Evolutionary conservation across 331 rosid species (phyloP), one percentile per base, ranked within the genome.

Genomic region (Arachis monticola): DNA sequence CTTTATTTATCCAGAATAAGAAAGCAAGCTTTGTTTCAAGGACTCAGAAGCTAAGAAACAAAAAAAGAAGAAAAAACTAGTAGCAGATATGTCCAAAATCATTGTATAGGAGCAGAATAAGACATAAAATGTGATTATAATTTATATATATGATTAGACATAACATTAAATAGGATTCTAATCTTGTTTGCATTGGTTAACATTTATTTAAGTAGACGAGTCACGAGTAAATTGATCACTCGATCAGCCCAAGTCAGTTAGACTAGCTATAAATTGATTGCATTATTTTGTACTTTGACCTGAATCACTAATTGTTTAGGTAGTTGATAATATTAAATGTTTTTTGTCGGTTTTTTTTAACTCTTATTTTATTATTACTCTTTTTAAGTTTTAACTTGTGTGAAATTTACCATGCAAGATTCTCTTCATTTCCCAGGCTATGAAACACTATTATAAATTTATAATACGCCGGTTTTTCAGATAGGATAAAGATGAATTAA

Each of bases 41-140:
- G 67, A 38, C 41, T 38, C 5, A 38, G 41, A 38, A 38, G 30
- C 30, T 27, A 27, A 27, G 73, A 55, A 77, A 64, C 69, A 45
- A 12, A 45, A 27, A 12, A 45, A 32, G 14, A 72, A 32, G 65
- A 38, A 38, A 38, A 38, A 0, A 31, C 17, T 9, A 50, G 62
- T 11, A 7, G 82, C 60, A 77, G 79, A 83, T 82, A 80, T 72
- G 85, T 77, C 62, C 7, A 74, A 64, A 59, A 52, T 8, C 52
- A 6, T 63, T 56, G 66, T 10, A 27, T 74, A 4, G 78, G 32
- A 47, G 52, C n/a, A 61, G 69, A 60, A 59, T 73, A 59, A 27
- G 52, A 78, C 83, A 77, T 80, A 88, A 70, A 61, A 59, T 30
- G 35, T 31, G 61, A 45, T n/a, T 67, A 42, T 65, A 2, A 8